phyloP scores from a whole-genome alignment of 352 stramenopile species.

The Pythium biforme region DNA sequence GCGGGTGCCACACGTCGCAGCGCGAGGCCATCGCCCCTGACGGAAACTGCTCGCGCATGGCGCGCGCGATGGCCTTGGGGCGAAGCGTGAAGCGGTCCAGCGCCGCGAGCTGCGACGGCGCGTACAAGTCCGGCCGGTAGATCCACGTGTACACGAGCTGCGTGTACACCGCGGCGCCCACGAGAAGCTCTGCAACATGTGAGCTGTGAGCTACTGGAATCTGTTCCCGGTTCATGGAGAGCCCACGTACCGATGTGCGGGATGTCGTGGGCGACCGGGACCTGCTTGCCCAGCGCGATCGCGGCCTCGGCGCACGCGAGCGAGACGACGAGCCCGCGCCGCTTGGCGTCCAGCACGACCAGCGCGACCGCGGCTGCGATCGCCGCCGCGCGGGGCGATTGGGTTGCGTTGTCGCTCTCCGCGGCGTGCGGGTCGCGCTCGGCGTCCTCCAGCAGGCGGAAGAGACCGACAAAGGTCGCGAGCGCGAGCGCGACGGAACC shows the following conservation, averaged over 20 bases:
- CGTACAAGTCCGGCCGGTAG: constrained; percentile 47
- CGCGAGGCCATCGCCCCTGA: constrained; percentile 36
- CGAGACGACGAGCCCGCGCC: constrained; percentile 46
- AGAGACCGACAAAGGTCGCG: constrained; percentile 50
- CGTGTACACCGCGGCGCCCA: constrained; percentile 36
- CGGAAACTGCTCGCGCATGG: constrained; percentile 63
- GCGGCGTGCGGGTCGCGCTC: constrained; percentile 7
- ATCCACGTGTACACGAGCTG: constrained; percentile 72
- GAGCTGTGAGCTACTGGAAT: no score
- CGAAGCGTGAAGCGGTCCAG: constrained; percentile 56
- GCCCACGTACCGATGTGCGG: constrained; percentile 45
- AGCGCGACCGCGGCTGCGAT: constrained; percentile 37
- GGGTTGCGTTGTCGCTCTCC: background rate
- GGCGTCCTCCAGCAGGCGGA: constrained; percentile 47
- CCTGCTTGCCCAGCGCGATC: constrained; percentile 35
- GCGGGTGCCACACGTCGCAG: constrained; percentile 48
- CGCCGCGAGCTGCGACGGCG: constrained; percentile 40
- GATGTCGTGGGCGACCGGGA: constrained; percentile 33
- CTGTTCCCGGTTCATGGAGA: background rate
- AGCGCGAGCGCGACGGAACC: constrained; percentile 52
- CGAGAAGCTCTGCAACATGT: constrained; percentile 34
- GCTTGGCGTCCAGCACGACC: constrained; percentile 44
- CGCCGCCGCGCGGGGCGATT: constrained; percentile 41
- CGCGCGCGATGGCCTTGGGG: constrained; percentile 28
- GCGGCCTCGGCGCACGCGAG: constrained; percentile 50